Percentiles rank a stretch among this genome's conserved stretches.
Conservation (phyloP, 495 filamentous ascomycete species). For the Alectoria sarmentosa region DNA sequence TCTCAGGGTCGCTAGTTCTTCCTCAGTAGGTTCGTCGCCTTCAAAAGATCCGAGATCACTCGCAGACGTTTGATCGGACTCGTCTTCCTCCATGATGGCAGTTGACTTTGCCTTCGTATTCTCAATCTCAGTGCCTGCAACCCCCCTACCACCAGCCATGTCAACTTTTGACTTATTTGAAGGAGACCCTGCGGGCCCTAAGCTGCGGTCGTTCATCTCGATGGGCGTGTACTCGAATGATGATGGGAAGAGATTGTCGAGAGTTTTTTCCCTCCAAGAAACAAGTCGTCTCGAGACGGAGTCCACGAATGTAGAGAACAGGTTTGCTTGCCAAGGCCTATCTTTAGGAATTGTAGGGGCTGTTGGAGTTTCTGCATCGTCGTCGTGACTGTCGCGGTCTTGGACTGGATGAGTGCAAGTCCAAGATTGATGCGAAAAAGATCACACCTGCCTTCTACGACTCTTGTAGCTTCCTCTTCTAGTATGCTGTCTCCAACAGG, state of each 20-base stretch:
- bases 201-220: conserved; percentile 14
- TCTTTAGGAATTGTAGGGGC: background rate
- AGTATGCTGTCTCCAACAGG: background rate
- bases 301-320: background rate
- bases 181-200: conserved; percentile 9
- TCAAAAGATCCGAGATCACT: conserved; percentile 1
- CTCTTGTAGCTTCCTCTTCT: background rate
- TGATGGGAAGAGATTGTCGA: conserved; percentile 7
- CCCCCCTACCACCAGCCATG: conserved; percentile 19
- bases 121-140: conserved; percentile 16
- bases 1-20: conserved; percentile 44
- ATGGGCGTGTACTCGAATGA: conserved; percentile 13
- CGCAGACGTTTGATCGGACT: background rate
- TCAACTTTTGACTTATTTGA: conserved; percentile 17
- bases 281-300: conserved; percentile 5
- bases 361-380: background rate
- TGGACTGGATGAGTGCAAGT: background rate
- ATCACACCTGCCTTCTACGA: background rate
- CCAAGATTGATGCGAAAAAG: background rate
- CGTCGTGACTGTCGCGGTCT: background rate
- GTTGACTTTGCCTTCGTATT: conserved; percentile 5
- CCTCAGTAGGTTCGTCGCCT: conserved; percentile 33
- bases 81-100: conserved; percentile 3
- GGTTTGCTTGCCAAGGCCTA: background rate
- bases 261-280: conserved; percentile 1